These are phyloP conservation scores for Trichoderma hamatum DNA, from an alignment of 2,329 filamentous ascomycete genomes.

Conservation along the genomic window DNA sequence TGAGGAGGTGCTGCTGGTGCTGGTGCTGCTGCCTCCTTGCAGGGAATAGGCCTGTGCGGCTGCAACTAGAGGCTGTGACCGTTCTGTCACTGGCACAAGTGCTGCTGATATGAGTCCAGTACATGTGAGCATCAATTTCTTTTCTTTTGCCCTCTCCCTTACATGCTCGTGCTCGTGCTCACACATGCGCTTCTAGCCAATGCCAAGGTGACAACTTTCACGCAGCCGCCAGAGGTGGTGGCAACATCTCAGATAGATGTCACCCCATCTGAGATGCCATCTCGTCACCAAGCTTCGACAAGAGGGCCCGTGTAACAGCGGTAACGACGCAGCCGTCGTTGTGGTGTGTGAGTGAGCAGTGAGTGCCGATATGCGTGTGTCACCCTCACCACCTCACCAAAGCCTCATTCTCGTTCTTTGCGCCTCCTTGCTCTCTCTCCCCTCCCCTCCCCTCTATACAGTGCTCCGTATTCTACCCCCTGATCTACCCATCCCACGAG, in stretches of 20 bases:
- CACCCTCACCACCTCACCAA: background rate
- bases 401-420: background rate
- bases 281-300: background rate
- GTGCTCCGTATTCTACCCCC: background rate
- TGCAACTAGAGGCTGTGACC: background rate
- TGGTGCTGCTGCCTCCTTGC: background rate
- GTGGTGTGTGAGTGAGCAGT: background rate
- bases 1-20: no score
- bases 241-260: background rate
- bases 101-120: background rate
- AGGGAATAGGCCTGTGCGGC: background rate
- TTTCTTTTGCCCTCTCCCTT: background rate
- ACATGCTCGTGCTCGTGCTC: background rate
- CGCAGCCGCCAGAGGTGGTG: background rate
- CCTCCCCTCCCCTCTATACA: background rate
- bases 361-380: background rate
- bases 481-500: background rate
- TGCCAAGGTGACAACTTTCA: conserved; percentile 2
- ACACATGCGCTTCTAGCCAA: background rate
- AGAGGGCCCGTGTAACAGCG: background rate
- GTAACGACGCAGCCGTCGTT: background rate
- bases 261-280: conserved; percentile 4
- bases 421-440: background rate
- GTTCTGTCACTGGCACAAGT: background rate
- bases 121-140: background rate